phyloP scores from a whole-genome alignment of 176 grass and related monocot genomes.

The Carex littledalei region DNA sequence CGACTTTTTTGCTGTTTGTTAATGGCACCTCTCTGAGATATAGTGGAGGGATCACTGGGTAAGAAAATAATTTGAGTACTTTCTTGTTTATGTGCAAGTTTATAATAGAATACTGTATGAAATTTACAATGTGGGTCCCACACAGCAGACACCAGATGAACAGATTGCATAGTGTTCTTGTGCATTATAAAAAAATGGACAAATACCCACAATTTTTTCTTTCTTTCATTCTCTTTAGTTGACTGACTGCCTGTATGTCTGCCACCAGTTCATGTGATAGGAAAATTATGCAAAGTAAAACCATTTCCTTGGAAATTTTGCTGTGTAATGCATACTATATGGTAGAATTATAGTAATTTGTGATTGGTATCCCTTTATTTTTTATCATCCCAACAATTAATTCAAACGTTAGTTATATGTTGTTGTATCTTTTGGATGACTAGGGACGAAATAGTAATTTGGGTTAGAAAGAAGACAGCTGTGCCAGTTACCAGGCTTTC shows the following conservation, averaged over 20 bases:
- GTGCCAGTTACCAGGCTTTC: slow-evolving; percentile 51
- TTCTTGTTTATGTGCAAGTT: not conserved
- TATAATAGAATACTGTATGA: not conserved
- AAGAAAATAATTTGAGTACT: slow-evolving; percentile 20
- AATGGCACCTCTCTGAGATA: slow-evolving; percentile 61
- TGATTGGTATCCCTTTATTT: not conserved
- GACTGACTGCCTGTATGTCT: not conserved
- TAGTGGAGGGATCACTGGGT: slow-evolving; percentile 80
- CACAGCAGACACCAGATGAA: not conserved
- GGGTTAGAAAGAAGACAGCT: slow-evolving; percentile 94
- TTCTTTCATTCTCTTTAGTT: not conserved
- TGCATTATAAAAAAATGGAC: not conserved
- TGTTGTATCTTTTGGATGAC: slow-evolving; percentile 46
- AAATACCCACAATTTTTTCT: not conserved
- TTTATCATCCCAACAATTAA: not conserved
- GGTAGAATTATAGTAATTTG: not conserved
- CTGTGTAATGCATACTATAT: not conserved
- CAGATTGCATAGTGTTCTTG: not conserved
- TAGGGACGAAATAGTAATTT: slow-evolving; percentile 88
- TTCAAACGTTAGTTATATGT: slow-evolving; percentile 48
- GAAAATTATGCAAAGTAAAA: not conserved
- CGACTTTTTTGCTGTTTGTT: slow-evolving; percentile 77
- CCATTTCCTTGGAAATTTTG: not conserved
- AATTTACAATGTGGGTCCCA: not conserved
- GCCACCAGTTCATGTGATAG: not conserved